Conservation (phyloP, 164 flowering plant genomes). For the Kalanchoe fedtschenkoi region DNA sequence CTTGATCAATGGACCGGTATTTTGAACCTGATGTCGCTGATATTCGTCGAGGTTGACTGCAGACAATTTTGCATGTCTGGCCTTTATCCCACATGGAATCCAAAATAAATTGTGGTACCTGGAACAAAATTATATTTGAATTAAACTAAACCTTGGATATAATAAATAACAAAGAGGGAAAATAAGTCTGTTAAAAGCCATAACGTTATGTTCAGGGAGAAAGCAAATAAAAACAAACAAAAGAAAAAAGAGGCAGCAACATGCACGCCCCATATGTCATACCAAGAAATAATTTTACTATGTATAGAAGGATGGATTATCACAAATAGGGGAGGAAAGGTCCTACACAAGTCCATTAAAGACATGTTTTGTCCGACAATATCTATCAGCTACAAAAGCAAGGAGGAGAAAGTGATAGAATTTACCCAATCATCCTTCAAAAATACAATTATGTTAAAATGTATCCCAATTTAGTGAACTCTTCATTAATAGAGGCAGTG, state of each 20-base stretch:
- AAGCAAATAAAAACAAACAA: neutral
- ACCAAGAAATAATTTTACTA: no score
- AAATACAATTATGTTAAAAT: no score
- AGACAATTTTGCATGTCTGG: slow-evolving; percentile 70
- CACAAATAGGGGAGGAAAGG: no score
- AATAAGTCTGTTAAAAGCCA: neutral
- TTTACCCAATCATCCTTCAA: neutral
- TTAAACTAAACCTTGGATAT: neutral
- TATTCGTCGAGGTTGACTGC: slow-evolving; percentile 95
- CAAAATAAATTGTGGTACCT: slow-evolving; percentile 93
- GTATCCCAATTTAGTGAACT: neutral
- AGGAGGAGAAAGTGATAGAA: neutral
- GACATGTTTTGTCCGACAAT: neutral
- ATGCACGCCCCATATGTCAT: no score
- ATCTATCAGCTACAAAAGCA: neutral
- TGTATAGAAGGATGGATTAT: no score
- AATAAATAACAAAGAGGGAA: neutral
- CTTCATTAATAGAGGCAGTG: neutral
- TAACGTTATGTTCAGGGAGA: neutral
- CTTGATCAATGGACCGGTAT: neutral
- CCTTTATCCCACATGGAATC: slow-evolving; percentile 81
- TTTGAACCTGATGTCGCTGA: slow-evolving; percentile 80
- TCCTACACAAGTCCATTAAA: no score
- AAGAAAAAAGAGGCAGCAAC: neutral
- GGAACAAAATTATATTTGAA: slow-evolving; percentile 11